Conservation (phyloP, 257 asterid genomes). For the Solanum sitiens region DNA sequence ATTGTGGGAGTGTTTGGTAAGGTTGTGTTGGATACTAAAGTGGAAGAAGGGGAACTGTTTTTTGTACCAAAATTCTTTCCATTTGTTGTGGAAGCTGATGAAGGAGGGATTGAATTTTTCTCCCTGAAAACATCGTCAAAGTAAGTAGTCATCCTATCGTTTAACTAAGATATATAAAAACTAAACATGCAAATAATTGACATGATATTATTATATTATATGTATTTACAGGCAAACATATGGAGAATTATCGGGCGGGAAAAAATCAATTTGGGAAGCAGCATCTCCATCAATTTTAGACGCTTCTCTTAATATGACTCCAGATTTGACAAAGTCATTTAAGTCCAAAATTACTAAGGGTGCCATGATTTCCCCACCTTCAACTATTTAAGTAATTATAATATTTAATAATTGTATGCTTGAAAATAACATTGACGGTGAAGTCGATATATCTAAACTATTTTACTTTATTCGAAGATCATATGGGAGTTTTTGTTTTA, state of each 20-base stretch:
- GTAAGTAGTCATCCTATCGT: slow-evolving; percentile 3
- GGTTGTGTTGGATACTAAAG: slow-evolving; percentile 7
- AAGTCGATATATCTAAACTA: too few relatives aligned
- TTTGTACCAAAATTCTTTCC: slow-evolving; percentile 33
- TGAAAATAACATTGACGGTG: background rate
- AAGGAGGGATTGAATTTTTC: slow-evolving; percentile 26
- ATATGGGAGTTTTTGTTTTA: background rate
- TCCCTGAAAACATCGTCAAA: slow-evolving; percentile 17
- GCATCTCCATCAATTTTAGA: slow-evolving; percentile 20
- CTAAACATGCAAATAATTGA: background rate
- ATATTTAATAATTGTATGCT: background rate
- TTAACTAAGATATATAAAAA: background rate
- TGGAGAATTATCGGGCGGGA: slow-evolving; percentile 9
- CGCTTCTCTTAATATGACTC: slow-evolving; percentile 14
- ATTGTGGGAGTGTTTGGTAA: slow-evolving; percentile 27
- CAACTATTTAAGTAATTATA: background rate
- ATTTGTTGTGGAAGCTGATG: slow-evolving; percentile 13
- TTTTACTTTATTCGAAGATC: too few relatives aligned
- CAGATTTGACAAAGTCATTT: slow-evolving; percentile 1
- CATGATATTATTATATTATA: too few relatives aligned
- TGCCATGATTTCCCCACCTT: background rate
- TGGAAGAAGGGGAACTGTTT: slow-evolving; percentile 18
- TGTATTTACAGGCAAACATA: slow-evolving; percentile 14
- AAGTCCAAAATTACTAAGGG: slow-evolving; percentile 1
- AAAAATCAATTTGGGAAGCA: slow-evolving; percentile 16